A percentile compares a stretch with the other conserved stretches of the same genome.
phyloP scores from a whole-genome alignment of 2,329 filamentous ascomycete species.

The Aspergillus sp. region DNA sequence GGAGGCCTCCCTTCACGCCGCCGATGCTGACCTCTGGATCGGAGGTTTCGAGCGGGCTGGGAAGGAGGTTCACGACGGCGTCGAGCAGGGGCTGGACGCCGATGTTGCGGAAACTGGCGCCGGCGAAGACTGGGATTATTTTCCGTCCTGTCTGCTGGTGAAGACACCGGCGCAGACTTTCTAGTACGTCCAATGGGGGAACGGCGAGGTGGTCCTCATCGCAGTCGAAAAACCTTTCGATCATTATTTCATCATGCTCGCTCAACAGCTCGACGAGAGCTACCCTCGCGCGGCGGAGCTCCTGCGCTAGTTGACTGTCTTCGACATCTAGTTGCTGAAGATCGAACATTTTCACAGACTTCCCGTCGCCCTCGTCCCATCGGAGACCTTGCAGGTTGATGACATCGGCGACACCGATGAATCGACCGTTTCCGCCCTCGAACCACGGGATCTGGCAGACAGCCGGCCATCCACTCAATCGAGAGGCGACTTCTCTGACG shows the following conservation, averaged over 20 bases:
- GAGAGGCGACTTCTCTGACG: conserved; percentile 77
- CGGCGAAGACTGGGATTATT: conserved; percentile 85
- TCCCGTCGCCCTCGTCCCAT: conserved; percentile 70
- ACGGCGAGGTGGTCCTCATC: conserved; percentile 71
- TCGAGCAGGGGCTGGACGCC: conserved; percentile 90
- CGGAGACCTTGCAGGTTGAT: conserved; percentile 71
- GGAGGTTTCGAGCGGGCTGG: conserved; percentile 75
- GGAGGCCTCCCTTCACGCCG: conserved; percentile 52
- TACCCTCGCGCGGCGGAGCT: conserved; percentile 72
- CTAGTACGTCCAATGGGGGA: conserved; percentile 62
- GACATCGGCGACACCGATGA: conserved; percentile 82
- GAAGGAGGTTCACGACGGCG: conserved; percentile 81
- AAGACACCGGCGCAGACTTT: conserved; percentile 71
- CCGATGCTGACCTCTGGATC: conserved; percentile 74
- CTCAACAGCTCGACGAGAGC: conserved; percentile 80
- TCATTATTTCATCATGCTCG: conserved; percentile 81
- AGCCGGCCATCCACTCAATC: conserved; percentile 79
- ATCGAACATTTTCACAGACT: conserved; percentile 55
- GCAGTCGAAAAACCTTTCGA: conserved; percentile 77
- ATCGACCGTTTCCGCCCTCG: conserved; percentile 66
- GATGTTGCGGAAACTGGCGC: conserved; percentile 89
- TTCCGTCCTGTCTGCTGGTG: conserved; percentile 59
- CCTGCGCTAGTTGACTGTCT: conserved; percentile 54
- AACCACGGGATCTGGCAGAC: conserved; percentile 97
- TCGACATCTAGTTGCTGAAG: conserved; percentile 52